Percentiles rank a stretch among this genome's conserved stretches.
Conservation (phyloP, 352 stramenopile species). For the Phytophthora hybrid region DNA sequence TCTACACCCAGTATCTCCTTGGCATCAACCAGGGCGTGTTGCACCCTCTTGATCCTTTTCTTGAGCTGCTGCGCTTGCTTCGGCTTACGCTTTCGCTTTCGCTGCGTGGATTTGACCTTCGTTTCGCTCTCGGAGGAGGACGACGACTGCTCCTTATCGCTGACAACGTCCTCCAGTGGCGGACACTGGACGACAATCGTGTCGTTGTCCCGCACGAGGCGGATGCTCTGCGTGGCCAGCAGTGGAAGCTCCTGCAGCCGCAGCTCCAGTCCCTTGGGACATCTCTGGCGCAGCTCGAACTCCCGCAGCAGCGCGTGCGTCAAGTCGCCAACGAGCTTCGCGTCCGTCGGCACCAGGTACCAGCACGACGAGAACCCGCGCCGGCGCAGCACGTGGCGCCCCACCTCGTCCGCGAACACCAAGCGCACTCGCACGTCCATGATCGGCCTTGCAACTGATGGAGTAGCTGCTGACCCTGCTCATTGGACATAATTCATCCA, state of each 20-base stretch:
- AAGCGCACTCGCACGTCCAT: conserved; percentile 43
- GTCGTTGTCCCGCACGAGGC: conserved; percentile 72
- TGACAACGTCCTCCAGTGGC: neutral
- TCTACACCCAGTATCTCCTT: neutral
- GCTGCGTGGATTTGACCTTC: neutral
- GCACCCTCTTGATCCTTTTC: conserved; percentile 19
- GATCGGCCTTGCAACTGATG: neutral
- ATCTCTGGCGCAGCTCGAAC: conserved; percentile 60
- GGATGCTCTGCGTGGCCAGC: conserved; percentile 63
- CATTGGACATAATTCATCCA: neutral
- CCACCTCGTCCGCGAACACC: conserved; percentile 66
- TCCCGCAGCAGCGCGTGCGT: conserved; percentile 59
- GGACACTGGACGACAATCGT: conserved; percentile 61
- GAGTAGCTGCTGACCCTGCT: neutral
- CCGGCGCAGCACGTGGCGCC: conserved; percentile 47
- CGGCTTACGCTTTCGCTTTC: conserved; percentile 31
- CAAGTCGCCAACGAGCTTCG: conserved; percentile 69
- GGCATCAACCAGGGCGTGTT: conserved; percentile 11
- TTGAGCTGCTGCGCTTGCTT: conserved; percentile 14
- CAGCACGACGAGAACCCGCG: conserved; percentile 72
- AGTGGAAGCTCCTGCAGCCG: conserved; percentile 67
- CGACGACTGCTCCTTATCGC: conserved; percentile 9
- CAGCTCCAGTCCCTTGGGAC: conserved; percentile 62
- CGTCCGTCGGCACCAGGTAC: conserved; percentile 63
- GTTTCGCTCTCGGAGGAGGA: conserved; percentile 17